A percentile compares a stretch with the other conserved stretches of the same genome.
phyloP scores from a whole-genome alignment of 192 early-diverging fungal species.

The Rhizoclosmatium globosum region DNA sequence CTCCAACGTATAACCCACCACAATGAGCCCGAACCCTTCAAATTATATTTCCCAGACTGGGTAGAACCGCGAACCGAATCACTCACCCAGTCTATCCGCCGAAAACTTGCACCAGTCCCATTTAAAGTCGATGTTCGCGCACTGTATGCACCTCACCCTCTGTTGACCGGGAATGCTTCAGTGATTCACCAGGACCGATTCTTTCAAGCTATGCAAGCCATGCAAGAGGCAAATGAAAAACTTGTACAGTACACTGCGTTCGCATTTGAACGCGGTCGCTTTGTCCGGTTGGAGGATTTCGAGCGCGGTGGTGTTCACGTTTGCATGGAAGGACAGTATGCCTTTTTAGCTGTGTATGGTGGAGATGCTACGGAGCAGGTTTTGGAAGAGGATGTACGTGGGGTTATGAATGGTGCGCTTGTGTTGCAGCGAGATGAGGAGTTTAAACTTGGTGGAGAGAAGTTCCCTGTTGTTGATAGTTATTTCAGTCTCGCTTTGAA shows the following conservation, averaged over 20 bases:
- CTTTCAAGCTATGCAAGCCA: slow-evolving; percentile 4
- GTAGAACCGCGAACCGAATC: slow-evolving; percentile 22
- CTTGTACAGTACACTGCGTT: slow-evolving; percentile 49
- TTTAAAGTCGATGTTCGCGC: slow-evolving; percentile 57
- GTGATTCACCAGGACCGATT: not conserved
- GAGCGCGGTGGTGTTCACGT: slow-evolving; percentile 55
- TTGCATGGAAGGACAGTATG: slow-evolving; percentile 57
- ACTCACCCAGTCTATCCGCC: not conserved
- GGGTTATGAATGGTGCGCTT: slow-evolving; percentile 28
- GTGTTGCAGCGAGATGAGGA: not conserved
- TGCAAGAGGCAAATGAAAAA: slow-evolving; percentile 44
- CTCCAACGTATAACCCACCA: slow-evolving; percentile 47
- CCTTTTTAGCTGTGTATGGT: slow-evolving; percentile 55
- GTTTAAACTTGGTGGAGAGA: not conserved
- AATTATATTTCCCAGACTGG: slow-evolving; percentile 60
- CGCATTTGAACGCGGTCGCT: slow-evolving; percentile 53
- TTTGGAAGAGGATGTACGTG: slow-evolving; percentile 19
- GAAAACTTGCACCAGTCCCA: not conserved
- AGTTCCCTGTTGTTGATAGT: slow-evolving; percentile 28
- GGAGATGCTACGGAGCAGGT: not conserved
- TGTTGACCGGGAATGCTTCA: not conserved
- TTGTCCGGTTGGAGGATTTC: slow-evolving; percentile 45
- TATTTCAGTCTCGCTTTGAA: not conserved
- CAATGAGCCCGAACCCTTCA: slow-evolving; percentile 60
- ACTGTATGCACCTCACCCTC: slow-evolving; percentile 47